These are phyloP conservation scores for Hortiboletus flavorubellus DNA, from an alignment of 768 basidiomycete species.

Conservation along the genomic window DNA sequence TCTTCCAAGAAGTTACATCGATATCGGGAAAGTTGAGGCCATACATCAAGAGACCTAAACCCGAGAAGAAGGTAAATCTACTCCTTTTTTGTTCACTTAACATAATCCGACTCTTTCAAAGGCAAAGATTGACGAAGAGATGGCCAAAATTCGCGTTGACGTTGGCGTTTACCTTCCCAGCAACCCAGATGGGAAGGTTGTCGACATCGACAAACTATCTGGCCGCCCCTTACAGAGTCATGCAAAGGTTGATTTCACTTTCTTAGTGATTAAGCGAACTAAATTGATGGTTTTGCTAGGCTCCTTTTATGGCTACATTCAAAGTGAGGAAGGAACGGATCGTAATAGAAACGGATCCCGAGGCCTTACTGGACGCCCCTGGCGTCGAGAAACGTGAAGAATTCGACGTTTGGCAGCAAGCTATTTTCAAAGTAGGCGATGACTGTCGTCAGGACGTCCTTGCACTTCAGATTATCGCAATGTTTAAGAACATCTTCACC, in stretches of 20 bases:
- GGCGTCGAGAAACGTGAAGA: slow-evolving; percentile 55
- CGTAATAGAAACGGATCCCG: slow-evolving; percentile 65
- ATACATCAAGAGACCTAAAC: slow-evolving; percentile 90
- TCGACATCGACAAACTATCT: slow-evolving; percentile 97
- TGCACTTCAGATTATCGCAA: slow-evolving; percentile 94
- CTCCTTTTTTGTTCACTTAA: background rate
- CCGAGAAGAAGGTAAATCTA: slow-evolving; percentile 83
- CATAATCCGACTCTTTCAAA: slow-evolving; percentile 28
- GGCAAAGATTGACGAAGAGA: slow-evolving; percentile 99
- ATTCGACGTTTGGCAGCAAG: slow-evolving; percentile 94
- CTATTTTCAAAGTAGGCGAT: slow-evolving; percentile 99
- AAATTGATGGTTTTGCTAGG: slow-evolving; percentile 46
- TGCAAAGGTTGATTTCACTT: slow-evolving; percentile 67
- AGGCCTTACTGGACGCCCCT: slow-evolving; percentile 65
- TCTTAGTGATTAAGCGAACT: background rate
- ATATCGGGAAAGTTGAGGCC: slow-evolving; percentile 98
- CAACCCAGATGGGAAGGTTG: slow-evolving; percentile 93
- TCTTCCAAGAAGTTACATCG: slow-evolving; percentile 95
- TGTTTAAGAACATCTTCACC: slow-evolving; percentile 98
- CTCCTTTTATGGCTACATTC: slow-evolving; percentile 99
- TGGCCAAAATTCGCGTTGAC: slow-evolving; percentile 92
- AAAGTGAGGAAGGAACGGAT: slow-evolving; percentile 88
- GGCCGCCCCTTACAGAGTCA: slow-evolving; percentile 96
- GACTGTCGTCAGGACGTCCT: slow-evolving; percentile 99
- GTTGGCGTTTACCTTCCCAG: slow-evolving; percentile 97